A percentile compares a stretch with the other conserved stretches of the same genome.
phyloP scores from a whole-genome alignment of 2,329 filamentous ascomycete genomes.

The Fusarium aywerte region DNA sequence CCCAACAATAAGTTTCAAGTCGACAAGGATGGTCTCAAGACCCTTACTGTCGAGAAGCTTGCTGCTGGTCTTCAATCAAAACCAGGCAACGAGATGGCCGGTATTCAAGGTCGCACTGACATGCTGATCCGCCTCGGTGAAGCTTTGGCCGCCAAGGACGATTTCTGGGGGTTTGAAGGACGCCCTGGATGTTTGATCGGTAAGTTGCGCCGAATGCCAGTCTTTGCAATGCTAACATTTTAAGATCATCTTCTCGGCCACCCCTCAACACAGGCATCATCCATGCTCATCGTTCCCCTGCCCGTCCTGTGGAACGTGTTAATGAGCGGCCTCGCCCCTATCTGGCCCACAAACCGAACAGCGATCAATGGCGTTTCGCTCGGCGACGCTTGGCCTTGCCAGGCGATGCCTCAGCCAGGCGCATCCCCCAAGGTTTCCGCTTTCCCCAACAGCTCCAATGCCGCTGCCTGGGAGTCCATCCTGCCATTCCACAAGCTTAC shows the following conservation, averaged over 20 bases:
- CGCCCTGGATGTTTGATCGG: constrained; percentile 95
- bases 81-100: constrained; percentile 82
- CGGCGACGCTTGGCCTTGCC: constrained; percentile 94
- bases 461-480: constrained; percentile 74
- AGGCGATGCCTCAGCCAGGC: constrained; percentile 75
- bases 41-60: constrained; percentile 77
- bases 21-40: constrained; percentile 81
- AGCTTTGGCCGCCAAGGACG: constrained; percentile 78
- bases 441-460: constrained; percentile 42
- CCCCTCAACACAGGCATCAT: constrained; percentile 87
- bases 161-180: constrained; percentile 85
- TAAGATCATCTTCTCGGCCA: constrained; percentile 92
- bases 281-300: constrained; percentile 85
- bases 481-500: constrained; percentile 94
- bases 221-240: constrained; percentile 30
- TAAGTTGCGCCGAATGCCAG: constrained; percentile 55
- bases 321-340: constrained; percentile 84
- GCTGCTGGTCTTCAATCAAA: constrained; percentile 86
- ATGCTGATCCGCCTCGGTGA: constrained; percentile 79
- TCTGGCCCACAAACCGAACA: constrained; percentile 90
- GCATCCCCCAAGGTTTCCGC: constrained; percentile 51
- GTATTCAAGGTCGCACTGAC: constrained; percentile 84
- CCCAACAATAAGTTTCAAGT: constrained; percentile 86
- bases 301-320: constrained; percentile 91
- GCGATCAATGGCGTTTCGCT: constrained; percentile 87